Evolutionary conservation across 345 rosid genomes (phyloP), one percentile per base, ranked within the genome.

Genomic region (Microcos paniculata): DNA sequence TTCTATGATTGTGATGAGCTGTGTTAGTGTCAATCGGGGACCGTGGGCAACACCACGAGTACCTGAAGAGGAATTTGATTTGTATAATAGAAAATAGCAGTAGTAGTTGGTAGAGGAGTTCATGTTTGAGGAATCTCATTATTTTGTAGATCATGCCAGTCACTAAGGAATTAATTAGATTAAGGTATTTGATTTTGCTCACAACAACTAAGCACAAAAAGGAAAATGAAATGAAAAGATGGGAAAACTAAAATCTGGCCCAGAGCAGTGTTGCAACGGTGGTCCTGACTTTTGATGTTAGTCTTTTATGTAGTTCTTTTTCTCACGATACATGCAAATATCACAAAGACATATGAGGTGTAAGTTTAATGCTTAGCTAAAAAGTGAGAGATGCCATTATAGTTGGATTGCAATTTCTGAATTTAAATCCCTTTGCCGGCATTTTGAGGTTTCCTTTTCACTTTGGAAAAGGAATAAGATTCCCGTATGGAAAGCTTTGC

Each of bases 391-490:
- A 49, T 48, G 57, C 72, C 40, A 46, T 16, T 18, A 69, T 58
- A 69, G 72, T 49, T 69, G 72, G 72, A 68, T 68, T 30, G 42
- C 72, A 43, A 56, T 35, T 53, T 12, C 69, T 35, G n/a, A 15
- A 30, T 35, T 62, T 42, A 6, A 56, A 26, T 33, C 45, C 21
- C 56, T 38, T 38, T n/a, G 59, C 23, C 59, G 23, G 8, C 59
- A 14, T 53, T 16, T 14, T 16, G 23, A 23, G 59, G 8, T 33
- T 26, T 11, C 14, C 61, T 18, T 33, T 26, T 71, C 15, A 7
- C 11, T 71, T 71, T 38, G 49, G 46, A 56, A 71, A 56, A 33
- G 23, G 52, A 23, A 6, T 7, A 33, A 38, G 31, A 71, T 53
- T 53, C 65, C 24, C 30, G 8, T 13, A 56, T 8, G 21, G 4